Conservation (phyloP, 768 basidiomycete species). For the Cantharellus anzutake region DNA sequence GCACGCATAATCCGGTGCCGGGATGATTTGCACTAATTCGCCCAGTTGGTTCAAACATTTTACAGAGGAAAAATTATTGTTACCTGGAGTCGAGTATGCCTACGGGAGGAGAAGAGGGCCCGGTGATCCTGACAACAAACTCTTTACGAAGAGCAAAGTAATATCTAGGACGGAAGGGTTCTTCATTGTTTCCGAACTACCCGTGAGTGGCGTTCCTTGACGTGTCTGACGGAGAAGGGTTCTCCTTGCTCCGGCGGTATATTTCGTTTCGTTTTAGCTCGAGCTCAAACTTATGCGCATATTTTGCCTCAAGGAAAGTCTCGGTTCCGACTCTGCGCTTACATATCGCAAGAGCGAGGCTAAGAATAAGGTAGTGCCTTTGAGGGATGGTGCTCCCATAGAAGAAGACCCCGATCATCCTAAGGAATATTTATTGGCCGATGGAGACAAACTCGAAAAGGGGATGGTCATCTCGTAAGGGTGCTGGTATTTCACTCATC, state of each 20-base stretch:
- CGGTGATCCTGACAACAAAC: background rate
- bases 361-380: no score
- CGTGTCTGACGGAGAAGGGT: background rate
- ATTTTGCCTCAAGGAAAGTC: background rate
- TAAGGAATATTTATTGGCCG: background rate
- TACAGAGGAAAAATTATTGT: background rate
- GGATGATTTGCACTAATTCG: background rate
- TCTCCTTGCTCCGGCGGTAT: background rate
- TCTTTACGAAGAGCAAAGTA: background rate
- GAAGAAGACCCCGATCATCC: background rate
- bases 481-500: no score
- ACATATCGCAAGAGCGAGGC: background rate
- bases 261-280: no score
- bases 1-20: background rate
- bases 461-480: background rate
- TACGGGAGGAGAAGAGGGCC: background rate
- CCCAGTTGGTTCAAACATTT: background rate
- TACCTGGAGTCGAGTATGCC: background rate
- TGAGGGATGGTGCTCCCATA: background rate
- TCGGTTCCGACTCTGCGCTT: background rate
- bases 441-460: background rate
- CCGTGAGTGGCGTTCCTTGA: background rate
- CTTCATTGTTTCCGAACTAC: background rate
- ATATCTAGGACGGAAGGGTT: background rate
- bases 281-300: no score